Percentiles rank a stretch among this genome's conserved stretches.
phyloP scores from a whole-genome alignment of 2,329 filamentous ascomycete genomes.

The Paecilomyces sp. region DNA sequence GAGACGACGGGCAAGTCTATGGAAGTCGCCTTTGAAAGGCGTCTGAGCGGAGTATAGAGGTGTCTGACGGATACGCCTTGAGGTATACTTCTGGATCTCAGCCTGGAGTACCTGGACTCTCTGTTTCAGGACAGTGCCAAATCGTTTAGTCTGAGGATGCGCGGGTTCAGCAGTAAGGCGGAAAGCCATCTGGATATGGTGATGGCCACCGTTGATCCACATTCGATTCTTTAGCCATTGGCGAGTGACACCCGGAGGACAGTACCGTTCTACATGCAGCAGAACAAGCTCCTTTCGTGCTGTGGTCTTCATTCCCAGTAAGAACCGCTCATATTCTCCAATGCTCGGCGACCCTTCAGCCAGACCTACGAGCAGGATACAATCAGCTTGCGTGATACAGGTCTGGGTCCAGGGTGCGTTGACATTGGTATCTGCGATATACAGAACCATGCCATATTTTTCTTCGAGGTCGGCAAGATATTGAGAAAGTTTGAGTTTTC shows the following conservation, averaged over 20 bases:
- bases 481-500: slow-evolving; percentile 89
- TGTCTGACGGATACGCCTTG: slow-evolving; percentile 78
- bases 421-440: slow-evolving; percentile 93
- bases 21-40: slow-evolving; percentile 93
- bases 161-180: slow-evolving; percentile 68
- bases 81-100: slow-evolving; percentile 97
- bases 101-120: slow-evolving; percentile 90
- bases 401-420: slow-evolving; percentile 98
- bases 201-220: slow-evolving; percentile 97
- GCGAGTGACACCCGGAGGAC: slow-evolving; percentile 72
- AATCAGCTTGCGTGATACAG: slow-evolving; percentile 94
- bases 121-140: slow-evolving; percentile 82
- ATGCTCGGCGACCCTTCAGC: slow-evolving; percentile 85
- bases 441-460: slow-evolving; percentile 91
- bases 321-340: slow-evolving; percentile 92
- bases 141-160: slow-evolving; percentile 65
- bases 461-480: slow-evolving; percentile 96
- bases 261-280: slow-evolving; percentile 83
- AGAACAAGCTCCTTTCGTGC: slow-evolving; percentile 88
- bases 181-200: slow-evolving; percentile 94
- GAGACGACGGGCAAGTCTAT: slow-evolving; percentile 78
- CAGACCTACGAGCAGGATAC: slow-evolving; percentile 84
- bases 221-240: slow-evolving; percentile 87
- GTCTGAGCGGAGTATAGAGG: slow-evolving; percentile 87
- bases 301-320: slow-evolving; percentile 95